Percentiles rank a stretch among this genome's conserved stretches.
Conservation (phyloP, 2,329 filamentous ascomycete genomes). For the Fusarium armeniacum region DNA sequence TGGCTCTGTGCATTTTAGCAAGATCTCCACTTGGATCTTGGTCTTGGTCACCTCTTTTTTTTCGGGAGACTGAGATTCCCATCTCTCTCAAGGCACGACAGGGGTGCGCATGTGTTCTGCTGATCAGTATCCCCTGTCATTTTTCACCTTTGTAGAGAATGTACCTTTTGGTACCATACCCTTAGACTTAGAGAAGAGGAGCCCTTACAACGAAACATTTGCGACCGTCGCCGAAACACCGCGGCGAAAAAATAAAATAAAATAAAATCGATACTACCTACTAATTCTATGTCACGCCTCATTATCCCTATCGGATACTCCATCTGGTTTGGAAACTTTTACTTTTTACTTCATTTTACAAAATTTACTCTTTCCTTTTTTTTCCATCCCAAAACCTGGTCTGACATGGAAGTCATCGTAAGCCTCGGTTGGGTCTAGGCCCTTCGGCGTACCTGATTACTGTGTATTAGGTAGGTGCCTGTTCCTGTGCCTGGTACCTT, state of each 20-base stretch:
- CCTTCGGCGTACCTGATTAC: slow-evolving; percentile 13
- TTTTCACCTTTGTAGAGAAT: neutral
- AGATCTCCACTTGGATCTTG: slow-evolving; percentile 40
- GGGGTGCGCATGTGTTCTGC: slow-evolving; percentile 41
- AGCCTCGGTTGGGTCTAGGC: slow-evolving; percentile 27
- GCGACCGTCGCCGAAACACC: neutral
- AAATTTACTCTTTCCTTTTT: neutral
- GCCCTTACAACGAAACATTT: slow-evolving; percentile 22
- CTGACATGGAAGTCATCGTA: slow-evolving; percentile 4
- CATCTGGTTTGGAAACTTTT: slow-evolving; percentile 21
- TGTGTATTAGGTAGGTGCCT: slow-evolving; percentile 13
- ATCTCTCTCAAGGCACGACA: slow-evolving; percentile 26
- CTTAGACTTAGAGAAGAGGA: neutral
- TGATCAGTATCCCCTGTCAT: slow-evolving; percentile 41
- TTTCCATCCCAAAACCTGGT: neutral
- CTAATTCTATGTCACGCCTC: slow-evolving; percentile 5
- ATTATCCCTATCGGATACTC: slow-evolving; percentile 6
- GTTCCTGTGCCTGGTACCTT: slow-evolving; percentile 42
- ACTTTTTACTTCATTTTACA: neutral
- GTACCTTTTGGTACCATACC: slow-evolving; percentile 40
- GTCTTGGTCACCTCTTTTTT: slow-evolving; percentile 32
- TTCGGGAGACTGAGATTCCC: slow-evolving; percentile 27
- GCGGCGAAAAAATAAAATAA: neutral
- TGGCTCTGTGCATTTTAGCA: slow-evolving; percentile 4
- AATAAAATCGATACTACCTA: neutral